Evolutionary conservation across 768 basidiomycete species (phyloP).

Genomic region (Rhodotorula babjevae): DNA sequence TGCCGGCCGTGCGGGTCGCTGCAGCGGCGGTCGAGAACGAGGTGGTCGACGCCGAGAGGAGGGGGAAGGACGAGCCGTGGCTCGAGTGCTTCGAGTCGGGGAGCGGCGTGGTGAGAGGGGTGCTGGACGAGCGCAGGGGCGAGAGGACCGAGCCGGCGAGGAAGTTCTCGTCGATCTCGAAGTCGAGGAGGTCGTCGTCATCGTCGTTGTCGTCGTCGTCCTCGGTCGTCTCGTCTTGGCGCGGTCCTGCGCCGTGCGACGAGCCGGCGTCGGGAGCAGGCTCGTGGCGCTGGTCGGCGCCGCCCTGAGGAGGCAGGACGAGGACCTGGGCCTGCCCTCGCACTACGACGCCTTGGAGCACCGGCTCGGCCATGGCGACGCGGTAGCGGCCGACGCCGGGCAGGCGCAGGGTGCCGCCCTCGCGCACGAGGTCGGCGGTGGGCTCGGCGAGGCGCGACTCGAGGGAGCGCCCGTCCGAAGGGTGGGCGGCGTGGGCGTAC

Average conservation of each 20-base stretch:
- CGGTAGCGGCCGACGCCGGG: conserved; percentile 21
- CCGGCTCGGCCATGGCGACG: conserved; percentile 64
- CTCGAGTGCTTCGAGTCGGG: background rate
- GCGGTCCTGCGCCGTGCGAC: background rate
- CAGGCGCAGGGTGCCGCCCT: conserved; percentile 5
- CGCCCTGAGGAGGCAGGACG: conserved; percentile 23
- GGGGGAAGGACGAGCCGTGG: conserved; percentile 10
- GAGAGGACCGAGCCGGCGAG: conserved; percentile 35
- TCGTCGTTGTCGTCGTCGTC: conserved; percentile 5
- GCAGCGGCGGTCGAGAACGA: background rate
- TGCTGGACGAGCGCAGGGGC: conserved; percentile 2
- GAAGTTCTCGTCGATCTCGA: conserved; percentile 34
- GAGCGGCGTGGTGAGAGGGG: conserved; percentile 10
- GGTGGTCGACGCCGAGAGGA: background rate
- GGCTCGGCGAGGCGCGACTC: background rate
- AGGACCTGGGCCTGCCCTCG: conserved; percentile 25
- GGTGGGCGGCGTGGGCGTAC: background rate
- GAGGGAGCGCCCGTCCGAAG: background rate
- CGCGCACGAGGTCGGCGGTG: conserved; percentile 8
- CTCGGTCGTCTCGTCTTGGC: background rate
- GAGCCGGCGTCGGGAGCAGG: background rate
- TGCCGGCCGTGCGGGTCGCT: background rate
- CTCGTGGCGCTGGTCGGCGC: background rate
- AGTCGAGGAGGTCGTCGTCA: conserved; percentile 37
- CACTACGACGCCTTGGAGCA: conserved; percentile 60